Conservation (phyloP, 176 grass and related monocot species). For the Cymbopogon citratus region DNA sequence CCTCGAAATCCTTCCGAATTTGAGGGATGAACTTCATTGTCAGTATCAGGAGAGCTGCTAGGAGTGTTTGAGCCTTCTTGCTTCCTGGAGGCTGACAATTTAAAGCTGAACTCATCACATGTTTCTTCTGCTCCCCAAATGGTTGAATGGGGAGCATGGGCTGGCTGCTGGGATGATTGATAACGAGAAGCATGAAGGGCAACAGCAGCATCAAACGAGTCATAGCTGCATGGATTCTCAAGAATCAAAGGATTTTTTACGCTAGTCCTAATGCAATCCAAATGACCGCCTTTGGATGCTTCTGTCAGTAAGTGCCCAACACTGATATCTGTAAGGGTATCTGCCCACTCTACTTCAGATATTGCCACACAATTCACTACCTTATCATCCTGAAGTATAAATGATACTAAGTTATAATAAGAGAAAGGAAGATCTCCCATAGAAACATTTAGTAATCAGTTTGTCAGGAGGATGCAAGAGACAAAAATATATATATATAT, state of each 20-base stretch:
- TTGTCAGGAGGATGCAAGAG: constrained; percentile 9
- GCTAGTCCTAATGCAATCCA: constrained; percentile 39
- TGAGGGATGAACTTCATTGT: constrained; percentile 35
- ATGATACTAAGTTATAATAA: constrained; percentile 22
- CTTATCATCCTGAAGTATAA: constrained; percentile 34
- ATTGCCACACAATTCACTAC: constrained; percentile 30
- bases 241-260: constrained; percentile 27
- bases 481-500: constrained; percentile 37
- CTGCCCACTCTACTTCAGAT: constrained; percentile 81
- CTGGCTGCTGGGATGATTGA: constrained; percentile 32
- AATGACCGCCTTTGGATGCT: constrained; percentile 67
- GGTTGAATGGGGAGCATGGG: constrained; percentile 27
- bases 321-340: constrained; percentile 87
- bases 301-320: constrained; percentile 88
- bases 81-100: constrained; percentile 25
- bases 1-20: constrained; percentile 40
- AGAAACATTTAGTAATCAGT: constrained; percentile 14
- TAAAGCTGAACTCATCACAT: constrained; percentile 83
- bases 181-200: constrained; percentile 75
- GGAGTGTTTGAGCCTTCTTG: constrained; percentile 40
- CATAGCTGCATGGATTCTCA: constrained; percentile 65
- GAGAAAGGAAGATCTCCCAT: constrained; percentile 9
- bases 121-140: constrained; percentile 91
- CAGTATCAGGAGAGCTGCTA: constrained; percentile 24
- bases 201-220: constrained; percentile 94